phyloP scores from a whole-genome alignment of 129 eudicot genomes.

The Kitagawia praeruptora region DNA sequence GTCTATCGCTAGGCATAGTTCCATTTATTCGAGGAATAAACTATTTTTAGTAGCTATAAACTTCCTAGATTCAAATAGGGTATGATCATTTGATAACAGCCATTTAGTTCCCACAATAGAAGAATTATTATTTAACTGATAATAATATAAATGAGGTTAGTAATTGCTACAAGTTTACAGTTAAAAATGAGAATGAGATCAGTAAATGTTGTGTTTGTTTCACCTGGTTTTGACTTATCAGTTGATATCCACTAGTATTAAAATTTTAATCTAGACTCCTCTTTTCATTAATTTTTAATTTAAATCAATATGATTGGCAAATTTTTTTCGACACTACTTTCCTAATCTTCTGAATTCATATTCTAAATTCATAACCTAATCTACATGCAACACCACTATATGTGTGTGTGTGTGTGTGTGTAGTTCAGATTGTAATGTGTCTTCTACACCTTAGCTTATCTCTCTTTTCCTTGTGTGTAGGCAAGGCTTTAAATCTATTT shows the following conservation, averaged over 20 bases:
- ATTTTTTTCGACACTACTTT: neutral
- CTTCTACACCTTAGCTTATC: neutral
- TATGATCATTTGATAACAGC: neutral
- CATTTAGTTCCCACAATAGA: neutral
- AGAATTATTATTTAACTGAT: neutral
- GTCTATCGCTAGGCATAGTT: neutral
- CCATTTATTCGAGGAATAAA: neutral
- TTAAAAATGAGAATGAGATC: neutral
- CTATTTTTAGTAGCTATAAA: neutral
- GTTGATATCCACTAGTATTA: neutral
- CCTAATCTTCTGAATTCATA: neutral
- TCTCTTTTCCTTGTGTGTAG: neutral
- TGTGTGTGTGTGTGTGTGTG: no score
- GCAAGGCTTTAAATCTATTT: neutral
- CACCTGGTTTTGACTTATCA: neutral
- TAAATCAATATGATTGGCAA: neutral
- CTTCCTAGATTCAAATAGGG: neutral
- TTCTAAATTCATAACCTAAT: neutral
- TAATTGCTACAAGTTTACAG: neutral
- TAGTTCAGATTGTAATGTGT: neutral
- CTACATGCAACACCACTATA: neutral
- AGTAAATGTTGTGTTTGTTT: neutral
- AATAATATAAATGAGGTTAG: neutral
- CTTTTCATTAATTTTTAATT: neutral
- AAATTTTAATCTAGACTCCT: neutral